Evolutionary conservation across 176 grass and related monocot species (phyloP), one percentile per base, ranked within the genome.

Genomic region (Aechmea fasciata): DNA sequence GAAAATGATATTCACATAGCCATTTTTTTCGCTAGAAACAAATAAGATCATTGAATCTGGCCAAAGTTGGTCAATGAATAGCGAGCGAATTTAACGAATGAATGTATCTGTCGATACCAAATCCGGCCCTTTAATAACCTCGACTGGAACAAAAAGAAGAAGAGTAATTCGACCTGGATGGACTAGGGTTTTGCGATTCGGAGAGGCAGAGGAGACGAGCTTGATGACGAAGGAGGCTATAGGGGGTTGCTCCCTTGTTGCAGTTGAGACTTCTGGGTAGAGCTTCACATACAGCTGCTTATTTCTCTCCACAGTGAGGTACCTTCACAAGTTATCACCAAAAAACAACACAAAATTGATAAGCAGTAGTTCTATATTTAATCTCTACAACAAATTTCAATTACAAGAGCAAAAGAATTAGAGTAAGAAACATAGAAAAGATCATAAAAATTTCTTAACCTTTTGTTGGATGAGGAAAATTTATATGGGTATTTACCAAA

Each of bases 141-240:
- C 4, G 33, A 41, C 5, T 41, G 33, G 33, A 41, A 41, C 26
- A 15, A 33, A 57, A 48, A 65, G 9, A 53, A 49, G 50, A 57
- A 51, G 47, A 69, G 77, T 13, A 61, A 70, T 50, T 8, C 66
- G 79, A 99, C 94, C 90, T 78, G 84, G 87, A 80, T 99, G 90
- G 54, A 80, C 75, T 61, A 99, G 80, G 66, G 80, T 80, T 71
- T 85, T 85, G 48, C 84, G 94, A 66, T 81, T 77, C 25, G 87
- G 75, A 79, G 87, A 81, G 63, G 85, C 79, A 2, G 84, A 87
- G 61, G 83, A 84, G 61, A 93, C 69, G 80, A 99, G 85, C 82
- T 90, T 99, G 8, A 91, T 82, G 75, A 93, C 64, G 52, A 99
- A 99, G 41, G 94, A 93, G 48, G 90, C 94, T 65, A 99, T 86